phyloP scores from a whole-genome alignment of 345 rosid species.

The Crucihimalaya himalaica region DNA sequence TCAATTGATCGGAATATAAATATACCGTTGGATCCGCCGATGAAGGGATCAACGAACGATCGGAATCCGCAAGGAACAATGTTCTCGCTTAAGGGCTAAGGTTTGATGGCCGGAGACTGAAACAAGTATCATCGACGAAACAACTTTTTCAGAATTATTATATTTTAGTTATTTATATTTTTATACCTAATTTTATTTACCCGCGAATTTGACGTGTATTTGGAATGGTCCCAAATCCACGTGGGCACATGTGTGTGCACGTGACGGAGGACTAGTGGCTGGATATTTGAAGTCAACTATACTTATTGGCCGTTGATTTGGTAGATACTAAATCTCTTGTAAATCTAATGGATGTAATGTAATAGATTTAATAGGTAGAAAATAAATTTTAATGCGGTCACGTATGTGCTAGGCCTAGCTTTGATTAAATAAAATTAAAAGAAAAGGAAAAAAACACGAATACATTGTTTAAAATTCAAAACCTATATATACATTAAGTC shows the following conservation, averaged over 20 bases:
- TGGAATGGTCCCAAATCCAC: slow-evolving; percentile 12
- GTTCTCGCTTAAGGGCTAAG: slow-evolving; percentile 32
- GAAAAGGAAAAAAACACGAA: too few relatives aligned
- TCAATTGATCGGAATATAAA: not conserved
- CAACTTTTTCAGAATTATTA: not conserved
- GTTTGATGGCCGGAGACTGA: slow-evolving; percentile 18
- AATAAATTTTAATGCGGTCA: too few relatives aligned
- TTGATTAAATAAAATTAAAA: too few relatives aligned
- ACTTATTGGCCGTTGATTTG: not conserved
- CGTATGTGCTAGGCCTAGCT: too few relatives aligned
- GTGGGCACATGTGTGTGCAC: slow-evolving; percentile 14
- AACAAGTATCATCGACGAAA: not conserved
- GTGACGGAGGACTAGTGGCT: slow-evolving; percentile 10
- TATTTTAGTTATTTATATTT: not conserved
- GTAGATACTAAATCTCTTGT: not conserved
- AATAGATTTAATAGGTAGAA: too few relatives aligned
- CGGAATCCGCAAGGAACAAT: not conserved
- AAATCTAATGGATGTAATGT: too few relatives aligned
- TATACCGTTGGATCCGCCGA: slow-evolving; percentile 26
- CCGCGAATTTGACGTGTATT: slow-evolving; percentile 16
- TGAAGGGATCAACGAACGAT: slow-evolving; percentile 30
- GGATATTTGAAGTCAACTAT: slow-evolving; percentile 1
- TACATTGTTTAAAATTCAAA: too few relatives aligned
- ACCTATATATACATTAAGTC: too few relatives aligned
- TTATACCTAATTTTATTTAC: not conserved